Conservation (phyloP, 2,329 filamentous ascomycete genomes). For the Beauveria varroae region DNA sequence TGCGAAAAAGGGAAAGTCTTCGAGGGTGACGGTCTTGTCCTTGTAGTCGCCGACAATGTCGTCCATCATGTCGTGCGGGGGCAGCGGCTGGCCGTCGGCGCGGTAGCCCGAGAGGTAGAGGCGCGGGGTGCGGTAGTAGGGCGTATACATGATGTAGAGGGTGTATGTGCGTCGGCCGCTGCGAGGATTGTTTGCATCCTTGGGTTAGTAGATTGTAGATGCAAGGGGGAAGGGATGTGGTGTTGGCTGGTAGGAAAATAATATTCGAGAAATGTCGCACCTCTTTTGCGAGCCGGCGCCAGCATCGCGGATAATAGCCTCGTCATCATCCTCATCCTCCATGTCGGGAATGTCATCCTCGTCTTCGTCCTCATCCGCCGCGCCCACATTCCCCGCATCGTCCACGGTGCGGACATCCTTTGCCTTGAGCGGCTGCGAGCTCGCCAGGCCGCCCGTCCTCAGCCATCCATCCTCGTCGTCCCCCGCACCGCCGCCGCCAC, state of each 20-base stretch:
- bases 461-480: slow-evolving; percentile 85
- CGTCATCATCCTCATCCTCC: slow-evolving; percentile 96
- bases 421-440: slow-evolving; percentile 67
- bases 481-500: slow-evolving; percentile 33
- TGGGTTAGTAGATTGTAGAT: no score
- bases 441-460: slow-evolving; percentile 72
- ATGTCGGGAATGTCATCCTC: slow-evolving; percentile 92
- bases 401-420: slow-evolving; percentile 82
- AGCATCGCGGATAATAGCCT: slow-evolving; percentile 86
- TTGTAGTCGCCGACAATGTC: slow-evolving; percentile 96
- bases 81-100: slow-evolving; percentile 69
- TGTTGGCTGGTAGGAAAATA: background rate
- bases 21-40: slow-evolving; percentile 96
- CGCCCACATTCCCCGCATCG: slow-evolving; percentile 78
- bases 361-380: slow-evolving; percentile 54
- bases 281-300: slow-evolving; percentile 38
- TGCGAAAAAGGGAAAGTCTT: slow-evolving; percentile 94
- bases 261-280: slow-evolving; percentile 24
- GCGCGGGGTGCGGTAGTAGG: slow-evolving; percentile 92
- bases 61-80: slow-evolving; percentile 86
- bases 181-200: background rate
- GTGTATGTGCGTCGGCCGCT: slow-evolving; percentile 90
- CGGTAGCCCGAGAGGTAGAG: slow-evolving; percentile 91
- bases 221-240: no score
- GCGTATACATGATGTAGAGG: slow-evolving; percentile 95